These are phyloP conservation scores for Athelia psychrophila DNA, from an alignment of 1,284 basidiomycete species.

Conservation along the genomic window DNA sequence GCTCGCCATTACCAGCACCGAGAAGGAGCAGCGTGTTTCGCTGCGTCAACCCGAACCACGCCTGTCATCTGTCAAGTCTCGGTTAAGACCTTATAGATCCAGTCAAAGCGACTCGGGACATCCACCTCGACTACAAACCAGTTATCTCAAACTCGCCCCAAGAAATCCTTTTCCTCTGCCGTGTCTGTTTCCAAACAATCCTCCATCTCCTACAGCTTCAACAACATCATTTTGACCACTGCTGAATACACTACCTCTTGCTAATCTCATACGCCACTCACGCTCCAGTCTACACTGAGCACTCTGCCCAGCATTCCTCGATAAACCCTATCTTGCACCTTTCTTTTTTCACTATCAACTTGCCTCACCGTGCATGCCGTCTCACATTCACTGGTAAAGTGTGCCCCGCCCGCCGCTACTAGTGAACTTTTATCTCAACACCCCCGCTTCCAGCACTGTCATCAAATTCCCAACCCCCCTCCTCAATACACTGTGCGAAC, in stretches of 20 bases:
- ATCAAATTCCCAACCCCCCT: conserved; percentile 39
- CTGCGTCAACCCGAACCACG: no score
- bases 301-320: conserved; percentile 20
- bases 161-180: neutral
- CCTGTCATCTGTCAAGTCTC: neutral
- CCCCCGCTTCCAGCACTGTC: conserved; percentile 55
- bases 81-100: neutral
- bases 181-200: neutral
- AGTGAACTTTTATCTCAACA: conserved; percentile 50
- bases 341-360: conserved; percentile 16
- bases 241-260: neutral
- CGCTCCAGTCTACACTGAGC: neutral
- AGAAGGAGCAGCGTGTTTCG: no score
- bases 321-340: conserved; percentile 11
- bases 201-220: neutral
- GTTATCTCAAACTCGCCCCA: neutral
- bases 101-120: neutral
- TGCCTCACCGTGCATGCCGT: conserved; percentile 50
- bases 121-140: neutral
- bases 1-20: no score
- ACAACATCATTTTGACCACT: neutral
- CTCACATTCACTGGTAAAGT: conserved; percentile 60
- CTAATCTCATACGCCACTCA: neutral
- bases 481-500: conserved; percentile 31
- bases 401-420: conserved; percentile 63